Evolutionary conservation across 23 red algal species (phyloP).

Genomic region (Agarophyton chilense): DNA sequence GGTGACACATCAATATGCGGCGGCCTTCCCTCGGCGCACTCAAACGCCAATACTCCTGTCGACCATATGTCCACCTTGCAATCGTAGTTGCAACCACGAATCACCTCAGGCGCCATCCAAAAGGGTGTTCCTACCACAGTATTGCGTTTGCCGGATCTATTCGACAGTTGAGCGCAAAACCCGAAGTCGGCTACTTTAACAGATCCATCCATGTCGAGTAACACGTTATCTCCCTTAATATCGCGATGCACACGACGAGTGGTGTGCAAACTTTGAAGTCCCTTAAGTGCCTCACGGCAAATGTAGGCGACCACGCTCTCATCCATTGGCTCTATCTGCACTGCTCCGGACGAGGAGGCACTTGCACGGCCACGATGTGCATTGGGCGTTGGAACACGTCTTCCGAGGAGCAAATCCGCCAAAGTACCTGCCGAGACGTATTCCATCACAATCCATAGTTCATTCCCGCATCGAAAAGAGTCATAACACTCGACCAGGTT

Average conservation of each 20-base stretch:
- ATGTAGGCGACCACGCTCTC: constrained; percentile 79
- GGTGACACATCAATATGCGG: constrained; percentile 78
- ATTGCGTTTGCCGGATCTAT: constrained; percentile 55
- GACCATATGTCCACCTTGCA: constrained; percentile 93
- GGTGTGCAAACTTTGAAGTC: constrained; percentile 69
- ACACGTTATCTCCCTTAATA: constrained; percentile 86
- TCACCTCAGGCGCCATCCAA: constrained; percentile 98
- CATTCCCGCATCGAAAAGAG: constrained; percentile 64
- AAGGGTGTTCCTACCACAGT: constrained; percentile 87
- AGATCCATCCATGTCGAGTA: constrained; percentile 76
- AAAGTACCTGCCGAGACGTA: constrained; percentile 88
- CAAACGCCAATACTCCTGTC: constrained; percentile 78
- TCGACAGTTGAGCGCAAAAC: constrained; percentile 76
- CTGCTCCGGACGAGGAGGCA: not conserved
- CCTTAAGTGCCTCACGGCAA: constrained; percentile 70
- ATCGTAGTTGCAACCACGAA: constrained; percentile 86
- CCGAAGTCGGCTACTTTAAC: constrained; percentile 93
- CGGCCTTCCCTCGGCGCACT: constrained; percentile 90
- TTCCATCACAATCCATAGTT: constrained; percentile 95
- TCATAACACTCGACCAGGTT: constrained; percentile 80
- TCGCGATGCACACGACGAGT: constrained; percentile 82
- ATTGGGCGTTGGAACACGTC: not conserved
- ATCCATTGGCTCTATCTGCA: not conserved
- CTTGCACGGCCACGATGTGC: not conserved
- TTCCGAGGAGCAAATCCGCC: constrained; percentile 76